phyloP scores from a whole-genome alignment of 345 rosid species.

The Eucalyptus marginata region DNA sequence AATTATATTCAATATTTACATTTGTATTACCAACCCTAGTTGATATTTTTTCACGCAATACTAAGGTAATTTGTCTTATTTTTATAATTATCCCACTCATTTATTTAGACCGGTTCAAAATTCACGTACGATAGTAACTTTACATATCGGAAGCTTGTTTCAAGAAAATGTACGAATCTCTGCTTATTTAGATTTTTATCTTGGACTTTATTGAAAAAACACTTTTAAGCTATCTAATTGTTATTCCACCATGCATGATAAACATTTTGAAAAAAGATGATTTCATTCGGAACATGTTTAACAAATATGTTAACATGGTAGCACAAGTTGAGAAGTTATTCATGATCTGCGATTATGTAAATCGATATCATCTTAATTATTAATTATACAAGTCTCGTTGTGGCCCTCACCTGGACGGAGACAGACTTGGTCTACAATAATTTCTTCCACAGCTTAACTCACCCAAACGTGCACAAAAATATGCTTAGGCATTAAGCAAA shows the following conservation, averaged over 20 bases:
- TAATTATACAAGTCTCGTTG: background rate
- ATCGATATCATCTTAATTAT: background rate
- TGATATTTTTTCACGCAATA: background rate
- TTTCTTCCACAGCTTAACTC: background rate
- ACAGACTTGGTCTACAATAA: background rate
- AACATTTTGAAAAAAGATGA: background rate
- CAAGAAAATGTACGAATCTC: background rate
- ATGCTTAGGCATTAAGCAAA: background rate
- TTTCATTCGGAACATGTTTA: background rate
- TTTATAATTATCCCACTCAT: background rate
- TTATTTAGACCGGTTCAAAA: rapidly evolving
- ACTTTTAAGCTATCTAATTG: rapidly evolving
- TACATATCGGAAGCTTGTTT: background rate
- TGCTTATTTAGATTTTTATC: background rate
- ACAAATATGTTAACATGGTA: background rate
- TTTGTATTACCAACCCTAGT: background rate
- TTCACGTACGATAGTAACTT: rapidly evolving
- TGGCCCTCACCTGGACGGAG: background rate
- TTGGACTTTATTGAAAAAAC: background rate
- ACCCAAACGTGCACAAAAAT: background rate
- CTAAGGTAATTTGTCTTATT: background rate
- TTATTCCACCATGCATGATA: background rate
- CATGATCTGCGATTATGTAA: background rate
- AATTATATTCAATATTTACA: background rate
- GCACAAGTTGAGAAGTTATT: background rate